Conservation (phyloP, 495 filamentous ascomycete species). For the Podospora comata region DNA sequence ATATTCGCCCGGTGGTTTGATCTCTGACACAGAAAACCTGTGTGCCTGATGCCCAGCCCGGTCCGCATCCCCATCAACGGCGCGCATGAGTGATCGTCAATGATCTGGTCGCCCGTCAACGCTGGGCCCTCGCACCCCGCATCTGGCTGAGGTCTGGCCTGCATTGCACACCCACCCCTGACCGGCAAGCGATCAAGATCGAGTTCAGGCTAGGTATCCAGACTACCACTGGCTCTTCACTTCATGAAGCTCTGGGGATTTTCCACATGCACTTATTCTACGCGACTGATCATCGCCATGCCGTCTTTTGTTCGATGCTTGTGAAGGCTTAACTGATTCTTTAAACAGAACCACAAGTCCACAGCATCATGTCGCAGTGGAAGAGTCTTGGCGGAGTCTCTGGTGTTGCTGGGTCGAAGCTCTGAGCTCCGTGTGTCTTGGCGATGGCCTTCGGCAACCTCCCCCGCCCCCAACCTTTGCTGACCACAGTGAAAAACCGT, state of each 20-base stretch:
- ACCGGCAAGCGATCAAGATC: neutral
- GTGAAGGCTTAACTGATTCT: neutral
- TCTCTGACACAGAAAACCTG: constrained; percentile 12
- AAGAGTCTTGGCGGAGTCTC: neutral
- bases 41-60: neutral
- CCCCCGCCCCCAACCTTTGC: neutral
- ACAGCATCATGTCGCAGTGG: neutral
- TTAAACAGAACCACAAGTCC: neutral
- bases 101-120: neutral
- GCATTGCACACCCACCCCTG: neutral
- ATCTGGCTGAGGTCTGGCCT: neutral
- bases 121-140: constrained; percentile 4
- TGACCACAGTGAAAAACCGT: neutral
- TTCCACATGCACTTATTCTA: constrained; percentile 18
- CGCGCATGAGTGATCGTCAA: constrained; percentile 19
- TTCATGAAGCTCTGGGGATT: constrained; percentile 21
- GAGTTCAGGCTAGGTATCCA: neutral
- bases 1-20: constrained; percentile 12
- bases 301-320: constrained; percentile 14
- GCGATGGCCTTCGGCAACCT: neutral
- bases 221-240: neutral
- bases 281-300: constrained; percentile 31
- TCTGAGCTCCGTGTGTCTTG: neutral
- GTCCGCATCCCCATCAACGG: constrained; percentile 1
- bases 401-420: neutral